Evolutionary conservation across 2,329 filamentous ascomycete species (phyloP).

Genomic region (Biscogniauxia mediterranea): DNA sequence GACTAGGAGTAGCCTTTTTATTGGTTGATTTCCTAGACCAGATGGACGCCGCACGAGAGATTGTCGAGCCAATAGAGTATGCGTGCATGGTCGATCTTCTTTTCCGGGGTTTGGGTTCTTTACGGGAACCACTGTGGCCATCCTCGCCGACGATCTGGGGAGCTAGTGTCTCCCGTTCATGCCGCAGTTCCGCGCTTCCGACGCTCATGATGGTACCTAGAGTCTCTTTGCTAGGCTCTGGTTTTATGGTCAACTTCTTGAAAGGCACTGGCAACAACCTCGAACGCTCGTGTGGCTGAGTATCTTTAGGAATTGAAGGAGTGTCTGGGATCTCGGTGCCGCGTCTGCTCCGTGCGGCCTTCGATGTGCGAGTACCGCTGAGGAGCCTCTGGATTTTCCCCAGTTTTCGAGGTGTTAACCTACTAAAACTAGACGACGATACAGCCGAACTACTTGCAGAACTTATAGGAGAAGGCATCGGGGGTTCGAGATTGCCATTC

Average conservation of each 20-base stretch:
- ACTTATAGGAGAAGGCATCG: slow-evolving; percentile 27
- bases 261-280: slow-evolving; percentile 35
- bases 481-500: slow-evolving; percentile 18
- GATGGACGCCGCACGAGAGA: slow-evolving; percentile 28
- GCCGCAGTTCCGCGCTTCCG: slow-evolving; percentile 41
- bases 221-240: slow-evolving; percentile 45
- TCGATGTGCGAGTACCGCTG: slow-evolving; percentile 33
- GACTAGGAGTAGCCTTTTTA: slow-evolving; percentile 32
- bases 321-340: slow-evolving; percentile 31
- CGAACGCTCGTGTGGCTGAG: slow-evolving; percentile 36
- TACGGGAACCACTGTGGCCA: background rate
- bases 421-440: slow-evolving; percentile 33
- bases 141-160: background rate
- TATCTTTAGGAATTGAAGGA: slow-evolving; percentile 36
- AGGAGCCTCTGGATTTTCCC: slow-evolving; percentile 42
- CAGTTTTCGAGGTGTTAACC: slow-evolving; percentile 35
- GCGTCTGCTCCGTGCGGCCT: slow-evolving; percentile 35
- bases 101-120: slow-evolving; percentile 6
- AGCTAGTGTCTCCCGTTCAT: slow-evolving; percentile 21
- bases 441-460: slow-evolving; percentile 32
- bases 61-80: slow-evolving; percentile 20
- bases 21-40: slow-evolving; percentile 31
- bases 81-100: slow-evolving; percentile 15
- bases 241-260: slow-evolving; percentile 38
- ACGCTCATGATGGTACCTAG: slow-evolving; percentile 51